Evolutionary conservation across 2,329 filamentous ascomycete species (phyloP).

Genomic region (Clarireedia paspali): DNA sequence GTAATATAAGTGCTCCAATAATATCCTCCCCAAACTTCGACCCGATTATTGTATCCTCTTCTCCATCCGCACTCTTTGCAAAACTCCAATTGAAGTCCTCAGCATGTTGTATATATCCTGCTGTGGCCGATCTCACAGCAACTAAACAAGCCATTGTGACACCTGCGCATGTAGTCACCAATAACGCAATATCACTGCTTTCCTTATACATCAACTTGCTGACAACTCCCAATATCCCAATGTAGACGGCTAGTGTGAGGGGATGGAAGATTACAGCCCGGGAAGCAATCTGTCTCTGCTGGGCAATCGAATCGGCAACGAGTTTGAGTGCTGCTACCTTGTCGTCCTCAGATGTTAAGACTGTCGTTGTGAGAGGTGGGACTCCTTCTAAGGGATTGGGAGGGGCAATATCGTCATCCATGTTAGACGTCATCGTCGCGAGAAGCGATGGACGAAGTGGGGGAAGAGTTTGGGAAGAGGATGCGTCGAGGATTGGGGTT

Average conservation of each 20-base stretch:
- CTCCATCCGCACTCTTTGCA: conserved; percentile 25
- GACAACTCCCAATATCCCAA: conserved; percentile 35
- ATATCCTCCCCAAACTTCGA: conserved; percentile 61
- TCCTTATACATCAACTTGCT: conserved; percentile 36
- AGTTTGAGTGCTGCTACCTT: conserved; percentile 62
- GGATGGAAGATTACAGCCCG: conserved; percentile 39
- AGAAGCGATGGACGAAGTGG: conserved; percentile 33
- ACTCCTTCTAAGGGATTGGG: conserved; percentile 39
- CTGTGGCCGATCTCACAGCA: conserved; percentile 50
- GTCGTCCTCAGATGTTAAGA: conserved; percentile 47
- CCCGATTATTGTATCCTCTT: conserved; percentile 53
- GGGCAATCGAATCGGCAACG: conserved; percentile 72
- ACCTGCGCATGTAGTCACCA: conserved; percentile 51
- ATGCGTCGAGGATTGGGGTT: conserved; percentile 55
- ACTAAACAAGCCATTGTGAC: conserved; percentile 57
- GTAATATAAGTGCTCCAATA: conserved; percentile 63
- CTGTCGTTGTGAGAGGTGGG: conserved; percentile 56
- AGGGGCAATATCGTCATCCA: conserved; percentile 25
- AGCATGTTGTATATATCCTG: conserved; percentile 42
- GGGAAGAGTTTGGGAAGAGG: conserved; percentile 34
- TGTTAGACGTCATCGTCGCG: conserved; percentile 30
- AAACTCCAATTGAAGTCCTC: conserved; percentile 26
- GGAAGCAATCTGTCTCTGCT: conserved; percentile 59
- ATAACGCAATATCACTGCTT: conserved; percentile 43
- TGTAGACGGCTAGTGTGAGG: conserved; percentile 42